A percentile compares a stretch with the other conserved stretches of the same genome.
phyloP scores from a whole-genome alignment of 1,139 yeast genomes.

The Suhomyces atakaporum region DNA sequence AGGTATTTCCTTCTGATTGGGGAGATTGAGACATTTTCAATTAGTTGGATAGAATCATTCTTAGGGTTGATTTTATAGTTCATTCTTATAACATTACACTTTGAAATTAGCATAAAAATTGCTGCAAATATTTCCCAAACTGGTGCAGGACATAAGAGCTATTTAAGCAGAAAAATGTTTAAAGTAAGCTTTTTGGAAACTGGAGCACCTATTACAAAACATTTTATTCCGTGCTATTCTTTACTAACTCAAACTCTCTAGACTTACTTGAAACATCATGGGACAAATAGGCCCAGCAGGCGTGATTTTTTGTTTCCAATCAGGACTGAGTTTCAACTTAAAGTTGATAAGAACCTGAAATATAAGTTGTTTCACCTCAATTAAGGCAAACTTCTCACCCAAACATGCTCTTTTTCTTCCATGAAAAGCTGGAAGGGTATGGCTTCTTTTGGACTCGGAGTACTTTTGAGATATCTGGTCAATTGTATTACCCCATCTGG shows the following conservation, averaged over 20 bases:
- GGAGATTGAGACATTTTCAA: neutral
- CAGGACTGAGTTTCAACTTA: constrained; percentile 37
- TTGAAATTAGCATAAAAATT: too few species aligned
- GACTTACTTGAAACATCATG: constrained; percentile 8
- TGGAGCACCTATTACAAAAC: too few species aligned
- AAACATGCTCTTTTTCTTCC: constrained; percentile 64
- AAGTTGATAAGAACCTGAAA: constrained; percentile 37
- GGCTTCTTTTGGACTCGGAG: constrained; percentile 44
- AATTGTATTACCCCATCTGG: constrained; percentile 54
- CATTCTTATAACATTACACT: too few species aligned
- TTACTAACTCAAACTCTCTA: constrained; percentile 1
- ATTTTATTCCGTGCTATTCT: neutral
- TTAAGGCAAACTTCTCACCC: constrained; percentile 60
- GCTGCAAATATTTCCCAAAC: too few species aligned
- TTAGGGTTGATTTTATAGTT: too few species aligned
- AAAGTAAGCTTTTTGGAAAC: too few species aligned
- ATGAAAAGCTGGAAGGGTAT: constrained; percentile 56
- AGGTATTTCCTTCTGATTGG: neutral
- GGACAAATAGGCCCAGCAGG: constrained; percentile 36
- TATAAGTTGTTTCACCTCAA: constrained; percentile 44
- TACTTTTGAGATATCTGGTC: constrained; percentile 42
- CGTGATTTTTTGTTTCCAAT: constrained; percentile 55
- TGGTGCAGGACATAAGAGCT: too few species aligned
- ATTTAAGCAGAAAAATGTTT: too few species aligned
- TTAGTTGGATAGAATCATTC: too few species aligned